These are phyloP conservation scores for Emergomyces orientalis DNA, from an alignment of 2,329 filamentous ascomycete genomes.

Conservation along the genomic window DNA sequence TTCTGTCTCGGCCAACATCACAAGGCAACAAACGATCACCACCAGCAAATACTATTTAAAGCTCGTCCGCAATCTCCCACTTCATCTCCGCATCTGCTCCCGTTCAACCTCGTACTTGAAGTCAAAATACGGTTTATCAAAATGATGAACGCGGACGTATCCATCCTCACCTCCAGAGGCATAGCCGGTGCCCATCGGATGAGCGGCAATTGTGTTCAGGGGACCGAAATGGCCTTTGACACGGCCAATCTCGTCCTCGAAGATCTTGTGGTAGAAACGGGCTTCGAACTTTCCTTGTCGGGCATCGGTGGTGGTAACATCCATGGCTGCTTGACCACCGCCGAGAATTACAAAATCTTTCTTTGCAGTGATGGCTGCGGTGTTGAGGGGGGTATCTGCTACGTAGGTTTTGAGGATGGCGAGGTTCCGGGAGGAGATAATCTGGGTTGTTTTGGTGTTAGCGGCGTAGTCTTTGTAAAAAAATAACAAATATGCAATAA, in stretches of 20 bases:
- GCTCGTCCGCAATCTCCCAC: neutral
- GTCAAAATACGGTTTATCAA: conserved; percentile 97
- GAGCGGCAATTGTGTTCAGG: conserved; percentile 88
- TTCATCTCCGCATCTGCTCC: conserved; percentile 48
- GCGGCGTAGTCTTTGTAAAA: neutral
- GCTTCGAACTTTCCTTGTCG: conserved; percentile 99
- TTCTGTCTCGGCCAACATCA: neutral
- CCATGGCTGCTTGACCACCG: conserved; percentile 97
- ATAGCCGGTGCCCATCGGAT: conserved; percentile 86
- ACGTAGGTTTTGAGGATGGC: conserved; percentile 86
- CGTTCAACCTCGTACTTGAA: conserved; percentile 98
- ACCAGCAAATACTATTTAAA: neutral
- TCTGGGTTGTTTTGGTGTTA: conserved; percentile 35
- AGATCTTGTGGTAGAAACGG: conserved; percentile 99
- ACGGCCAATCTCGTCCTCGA: conserved; percentile 96
- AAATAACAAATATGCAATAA: neutral
- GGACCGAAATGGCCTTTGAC: conserved; percentile 96
- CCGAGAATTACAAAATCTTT: conserved; percentile 98
- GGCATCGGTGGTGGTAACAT: conserved; percentile 88
- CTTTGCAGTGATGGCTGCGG: conserved; percentile 82
- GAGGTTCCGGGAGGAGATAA: conserved; percentile 77
- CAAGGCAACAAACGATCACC: neutral
- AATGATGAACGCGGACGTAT: conserved; percentile 96
- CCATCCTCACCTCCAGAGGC: conserved; percentile 95
- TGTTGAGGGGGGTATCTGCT: conserved; percentile 93